phyloP scores from a whole-genome alignment of 2,329 filamentous ascomycete genomes.

The Corynespora cassiicola region DNA sequence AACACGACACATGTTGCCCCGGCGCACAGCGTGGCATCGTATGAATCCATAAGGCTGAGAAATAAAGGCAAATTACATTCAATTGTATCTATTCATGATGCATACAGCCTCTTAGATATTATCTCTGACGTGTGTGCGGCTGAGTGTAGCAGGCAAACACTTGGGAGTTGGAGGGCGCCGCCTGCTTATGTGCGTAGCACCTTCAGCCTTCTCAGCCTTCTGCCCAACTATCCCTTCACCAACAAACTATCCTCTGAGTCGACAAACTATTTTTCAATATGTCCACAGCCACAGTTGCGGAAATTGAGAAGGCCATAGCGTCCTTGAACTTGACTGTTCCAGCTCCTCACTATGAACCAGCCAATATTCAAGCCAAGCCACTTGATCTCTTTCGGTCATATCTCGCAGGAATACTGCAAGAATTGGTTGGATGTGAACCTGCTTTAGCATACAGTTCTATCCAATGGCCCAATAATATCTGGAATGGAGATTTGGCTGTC shows the following conservation, averaged over 20 bases:
- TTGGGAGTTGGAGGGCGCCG: too few species aligned
- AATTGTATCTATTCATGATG: background rate
- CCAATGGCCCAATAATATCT: slow-evolving; percentile 38
- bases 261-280: too few species aligned
- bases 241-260: too few species aligned
- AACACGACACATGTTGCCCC: slow-evolving; percentile 7
- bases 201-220: too few species aligned
- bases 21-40: slow-evolving; percentile 14
- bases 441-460: slow-evolving; percentile 30
- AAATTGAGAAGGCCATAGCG: too few species aligned
- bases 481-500: slow-evolving; percentile 34
- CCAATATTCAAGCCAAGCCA: slow-evolving; percentile 26
- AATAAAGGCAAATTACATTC: background rate
- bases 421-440: slow-evolving; percentile 18
- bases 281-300: too few species aligned
- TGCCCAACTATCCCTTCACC: too few species aligned
- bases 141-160: slow-evolving; percentile 3
- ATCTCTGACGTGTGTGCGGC: slow-evolving; percentile 2
- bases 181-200: too few species aligned
- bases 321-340: slow-evolving; percentile 11
- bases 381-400: slow-evolving; percentile 32
- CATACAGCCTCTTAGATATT: background rate
- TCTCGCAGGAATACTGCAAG: slow-evolving; percentile 26
- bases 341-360: slow-evolving; percentile 6
- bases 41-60: slow-evolving; percentile 9